A percentile compares a stretch with the other conserved stretches of the same genome.
Conservation (phyloP, 768 basidiomycete species). For the Naganishia vishniacii region DNA sequence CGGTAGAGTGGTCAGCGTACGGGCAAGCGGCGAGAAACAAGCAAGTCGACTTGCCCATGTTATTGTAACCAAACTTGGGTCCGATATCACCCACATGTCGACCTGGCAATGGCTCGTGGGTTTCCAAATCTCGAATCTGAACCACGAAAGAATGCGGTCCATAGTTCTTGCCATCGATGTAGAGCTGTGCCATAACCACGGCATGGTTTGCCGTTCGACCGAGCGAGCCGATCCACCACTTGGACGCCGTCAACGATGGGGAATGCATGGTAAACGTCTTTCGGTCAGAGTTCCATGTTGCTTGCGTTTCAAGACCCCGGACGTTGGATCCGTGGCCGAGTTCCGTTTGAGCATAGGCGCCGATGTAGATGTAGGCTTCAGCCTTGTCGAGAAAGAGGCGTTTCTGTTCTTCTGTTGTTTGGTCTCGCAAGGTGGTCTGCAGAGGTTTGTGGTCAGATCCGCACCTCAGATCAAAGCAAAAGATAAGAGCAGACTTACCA, state of each 20-base stretch:
- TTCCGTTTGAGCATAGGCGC: conserved; percentile 18
- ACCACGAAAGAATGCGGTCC: conserved; percentile 28
- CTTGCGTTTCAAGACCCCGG: conserved; percentile 19
- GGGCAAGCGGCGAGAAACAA: not conserved
- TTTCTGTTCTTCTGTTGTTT: conserved; percentile 39
- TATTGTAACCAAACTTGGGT: conserved; percentile 28
- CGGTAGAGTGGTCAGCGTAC: not conserved
- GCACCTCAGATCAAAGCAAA: no score
- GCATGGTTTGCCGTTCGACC: conserved; percentile 28
- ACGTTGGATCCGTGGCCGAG: conserved; percentile 27
- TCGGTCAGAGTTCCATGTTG: conserved; percentile 17
- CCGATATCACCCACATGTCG: conserved; percentile 39
- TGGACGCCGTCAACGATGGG: conserved; percentile 17
- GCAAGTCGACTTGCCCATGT: conserved; percentile 21
- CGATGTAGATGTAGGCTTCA: conserved; percentile 27
- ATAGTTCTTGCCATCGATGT: conserved; percentile 23
- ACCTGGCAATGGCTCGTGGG: conserved; percentile 27
- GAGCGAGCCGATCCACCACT: conserved; percentile 29
- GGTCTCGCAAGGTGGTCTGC: conserved; percentile 28
- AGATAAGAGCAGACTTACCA: conserved; percentile 26
- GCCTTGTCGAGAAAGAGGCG: conserved; percentile 41
- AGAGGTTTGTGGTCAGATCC: not conserved
- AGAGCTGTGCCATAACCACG: conserved; percentile 26
- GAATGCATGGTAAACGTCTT: conserved; percentile 17
- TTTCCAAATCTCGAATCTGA: conserved; percentile 26